These are phyloP conservation scores for Blastomyces gilchristii DNA, from an alignment of 2,329 filamentous ascomycete genomes.

Conservation along the genomic window DNA sequence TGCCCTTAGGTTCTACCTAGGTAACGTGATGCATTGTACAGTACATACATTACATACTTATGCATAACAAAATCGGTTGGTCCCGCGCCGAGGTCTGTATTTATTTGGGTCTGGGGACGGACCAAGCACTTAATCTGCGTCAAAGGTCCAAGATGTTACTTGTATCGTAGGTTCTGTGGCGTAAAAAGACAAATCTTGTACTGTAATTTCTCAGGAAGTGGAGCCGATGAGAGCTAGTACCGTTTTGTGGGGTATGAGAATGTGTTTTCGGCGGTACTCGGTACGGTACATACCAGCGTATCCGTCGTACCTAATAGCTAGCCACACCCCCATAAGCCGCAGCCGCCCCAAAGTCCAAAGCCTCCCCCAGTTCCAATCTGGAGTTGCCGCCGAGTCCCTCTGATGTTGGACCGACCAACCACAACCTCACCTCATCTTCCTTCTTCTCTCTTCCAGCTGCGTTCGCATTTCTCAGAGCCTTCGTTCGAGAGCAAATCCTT, in stretches of 20 bases:
- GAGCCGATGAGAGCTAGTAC: neutral
- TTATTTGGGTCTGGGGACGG: neutral
- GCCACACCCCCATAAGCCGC: neutral
- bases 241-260: neutral
- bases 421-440: neutral
- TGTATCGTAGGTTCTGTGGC: neutral
- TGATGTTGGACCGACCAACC: constrained; percentile 8
- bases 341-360: neutral
- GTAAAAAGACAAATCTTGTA: neutral
- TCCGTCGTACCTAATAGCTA: neutral
- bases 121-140: no score
- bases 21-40: neutral
- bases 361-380: neutral
- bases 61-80: neutral
- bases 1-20: neutral
- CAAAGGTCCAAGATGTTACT: no score
- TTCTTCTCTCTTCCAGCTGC: neutral
- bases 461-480: neutral
- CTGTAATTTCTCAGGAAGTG: neutral
- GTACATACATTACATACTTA: neutral
- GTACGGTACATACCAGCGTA: neutral
- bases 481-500: neutral
- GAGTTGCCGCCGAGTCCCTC: constrained; percentile 3
- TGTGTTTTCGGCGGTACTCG: neutral
- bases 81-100: no score